Evolutionary conservation across 192 early-diverging fungal genomes (phyloP), one percentile per base, ranked within the genome.

Genomic region (Coemansia sp.): DNA sequence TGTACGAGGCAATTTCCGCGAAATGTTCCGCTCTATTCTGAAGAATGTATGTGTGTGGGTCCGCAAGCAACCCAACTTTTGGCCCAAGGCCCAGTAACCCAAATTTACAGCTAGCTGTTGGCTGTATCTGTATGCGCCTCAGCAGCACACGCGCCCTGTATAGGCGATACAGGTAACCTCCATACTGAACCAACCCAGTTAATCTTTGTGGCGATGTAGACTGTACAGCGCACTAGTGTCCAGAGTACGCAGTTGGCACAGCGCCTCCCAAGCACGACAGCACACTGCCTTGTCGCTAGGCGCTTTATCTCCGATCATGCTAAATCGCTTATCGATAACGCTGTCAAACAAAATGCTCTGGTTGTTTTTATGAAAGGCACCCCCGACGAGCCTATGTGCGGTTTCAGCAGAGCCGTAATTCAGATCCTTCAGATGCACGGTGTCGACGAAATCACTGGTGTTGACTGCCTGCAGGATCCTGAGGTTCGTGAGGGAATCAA

Each of bases 331-430:
- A 79, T 79, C 47, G 71, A 79, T 23, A 53, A 61, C 18, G 84
- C 85, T 8, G 52, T 54, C 11, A 54, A 54, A 11, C 8, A 23
- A 15, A 54, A 54, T 25, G 23, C 14, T 25, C 10, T 54, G 23
- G 52, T 54, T 7, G 76, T 98, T 34, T 98, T 95, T 67, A 97
- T 98, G 94, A 98, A 98, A 79, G 96, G 96, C 73, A 94, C 92
- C 52, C 91, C 92, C 55, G 87, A 95, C 58, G 84, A 86, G 28
- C 96, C 96, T 34, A 84, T 90, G 88, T 98, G 96, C 73, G 94
- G 96, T 14, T 98, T 95, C 84, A 91, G 89, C 66, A 77, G 92
- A 26, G 94, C 93, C n/a, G 91, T 93, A 40, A 86, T 95, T 70
- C 93, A 97, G 79, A 89, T 98, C 50, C 74, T 98, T 56, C 74